Percentiles rank a stretch among this genome's conserved stretches.
Conservation (phyloP, 805 yeast species). For the Phaffomyces thermotolerans region DNA sequence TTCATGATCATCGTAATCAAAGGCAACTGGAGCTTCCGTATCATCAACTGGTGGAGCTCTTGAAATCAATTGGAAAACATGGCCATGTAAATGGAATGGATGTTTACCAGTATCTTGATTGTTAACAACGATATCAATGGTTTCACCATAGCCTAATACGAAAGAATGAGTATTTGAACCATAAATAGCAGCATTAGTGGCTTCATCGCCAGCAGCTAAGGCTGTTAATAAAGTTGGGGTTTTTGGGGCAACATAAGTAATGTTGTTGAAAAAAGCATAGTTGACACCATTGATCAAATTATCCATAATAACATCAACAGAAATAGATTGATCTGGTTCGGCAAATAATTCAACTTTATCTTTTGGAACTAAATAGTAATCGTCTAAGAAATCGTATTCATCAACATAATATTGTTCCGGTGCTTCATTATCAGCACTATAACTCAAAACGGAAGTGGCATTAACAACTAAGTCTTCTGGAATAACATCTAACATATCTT, state of each 20-base stretch:
- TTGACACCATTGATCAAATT: constrained; percentile 81
- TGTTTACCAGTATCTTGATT: constrained; percentile 76
- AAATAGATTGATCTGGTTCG: constrained; percentile 62
- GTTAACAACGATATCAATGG: constrained; percentile 70
- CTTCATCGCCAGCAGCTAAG: constrained; percentile 58
- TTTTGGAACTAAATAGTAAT: constrained; percentile 64
- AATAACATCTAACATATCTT: constrained; percentile 68
- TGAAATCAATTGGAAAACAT: constrained; percentile 54
- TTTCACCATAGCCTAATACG: constrained; percentile 23
- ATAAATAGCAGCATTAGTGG: constrained; percentile 46
- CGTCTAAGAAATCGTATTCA: constrained; percentile 56
- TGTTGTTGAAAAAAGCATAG: constrained; percentile 94
- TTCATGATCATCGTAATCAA: constrained; percentile 42
- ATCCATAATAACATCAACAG: constrained; percentile 76
- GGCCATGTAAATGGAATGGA: constrained; percentile 77
- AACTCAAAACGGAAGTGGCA: constrained; percentile 68
- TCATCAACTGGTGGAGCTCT: constrained; percentile 40
- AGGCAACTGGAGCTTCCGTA: constrained; percentile 44
- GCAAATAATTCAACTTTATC: constrained; percentile 47
- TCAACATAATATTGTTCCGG: constrained; percentile 37
- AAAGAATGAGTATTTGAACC: constrained; percentile 42
- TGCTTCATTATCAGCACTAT: constrained; percentile 36
- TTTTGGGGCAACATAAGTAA: constrained; percentile 70
- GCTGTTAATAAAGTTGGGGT: constrained; percentile 83
- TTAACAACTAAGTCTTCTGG: constrained; percentile 64